phyloP scores from a whole-genome alignment of 176 grass and related monocot species.

The Dactylis glomerata region DNA sequence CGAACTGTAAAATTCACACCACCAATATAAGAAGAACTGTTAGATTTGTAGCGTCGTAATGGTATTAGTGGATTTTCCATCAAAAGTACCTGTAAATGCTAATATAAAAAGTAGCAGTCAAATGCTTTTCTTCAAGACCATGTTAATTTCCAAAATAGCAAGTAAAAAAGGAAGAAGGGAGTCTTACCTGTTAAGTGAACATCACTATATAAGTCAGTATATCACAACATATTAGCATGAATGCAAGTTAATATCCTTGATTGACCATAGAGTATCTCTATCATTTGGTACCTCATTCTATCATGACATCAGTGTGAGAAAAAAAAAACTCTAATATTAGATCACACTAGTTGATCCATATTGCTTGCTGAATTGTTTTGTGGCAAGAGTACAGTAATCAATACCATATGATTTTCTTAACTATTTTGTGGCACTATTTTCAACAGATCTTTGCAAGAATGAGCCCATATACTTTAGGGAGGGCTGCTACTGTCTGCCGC shows the following conservation, averaged over 20 bases:
- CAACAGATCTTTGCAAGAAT: slow-evolving; percentile 83
- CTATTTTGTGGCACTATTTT: slow-evolving; percentile 1
- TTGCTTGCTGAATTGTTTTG: neutral
- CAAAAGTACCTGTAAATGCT: neutral
- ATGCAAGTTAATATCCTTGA: neutral
- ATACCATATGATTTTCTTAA: neutral
- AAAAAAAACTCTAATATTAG: neutral
- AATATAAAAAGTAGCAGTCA: neutral
- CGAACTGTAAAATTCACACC: neutral
- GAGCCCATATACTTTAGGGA: slow-evolving; percentile 80
- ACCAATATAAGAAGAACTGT: neutral
- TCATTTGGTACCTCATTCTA: neutral
- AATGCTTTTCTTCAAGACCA: neutral
- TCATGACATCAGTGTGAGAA: slow-evolving; percentile 17
- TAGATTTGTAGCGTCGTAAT: neutral
- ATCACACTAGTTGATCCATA: neutral
- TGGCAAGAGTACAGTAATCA: neutral
- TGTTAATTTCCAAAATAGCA: neutral
- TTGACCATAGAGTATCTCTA: neutral
- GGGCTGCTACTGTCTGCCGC: slow-evolving; percentile 80
- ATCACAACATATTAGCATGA: slow-evolving; percentile 1
- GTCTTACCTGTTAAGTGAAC: neutral
- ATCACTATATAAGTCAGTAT: slow-evolving; percentile 3
- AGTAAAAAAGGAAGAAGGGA: neutral
- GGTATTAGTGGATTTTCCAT: neutral